Percentiles rank a stretch among this genome's conserved stretches.
phyloP scores from a whole-genome alignment of 2,329 filamentous ascomycete species.

The Fusarium gaditjirri region DNA sequence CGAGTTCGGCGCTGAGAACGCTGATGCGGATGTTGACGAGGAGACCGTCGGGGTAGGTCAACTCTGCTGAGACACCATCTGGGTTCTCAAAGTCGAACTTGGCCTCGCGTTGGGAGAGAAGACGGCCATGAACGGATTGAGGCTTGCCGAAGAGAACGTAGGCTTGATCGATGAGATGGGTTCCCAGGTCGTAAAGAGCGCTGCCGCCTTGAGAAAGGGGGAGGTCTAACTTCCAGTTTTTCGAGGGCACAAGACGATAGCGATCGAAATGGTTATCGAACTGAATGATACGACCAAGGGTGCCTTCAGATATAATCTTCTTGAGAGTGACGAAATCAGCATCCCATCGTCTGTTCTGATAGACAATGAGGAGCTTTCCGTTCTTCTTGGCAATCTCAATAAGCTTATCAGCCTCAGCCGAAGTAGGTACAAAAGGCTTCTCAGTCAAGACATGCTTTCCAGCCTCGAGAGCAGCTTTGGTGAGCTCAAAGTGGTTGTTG shows the following conservation, averaged over 20 bases:
- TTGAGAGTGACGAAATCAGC: conserved; percentile 77
- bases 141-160: conserved; percentile 78
- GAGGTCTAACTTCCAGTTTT: conserved; percentile 74
- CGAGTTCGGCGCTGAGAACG: conserved; percentile 73
- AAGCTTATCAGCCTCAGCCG: conserved; percentile 73
- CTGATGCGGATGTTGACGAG: conserved; percentile 76
- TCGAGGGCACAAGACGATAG: conserved; percentile 68
- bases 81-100: conserved; percentile 59
- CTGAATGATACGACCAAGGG: conserved; percentile 78
- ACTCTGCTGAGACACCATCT: conserved; percentile 70
- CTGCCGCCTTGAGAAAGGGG: conserved; percentile 71
- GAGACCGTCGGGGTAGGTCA: conserved; percentile 72
- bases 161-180: conserved; percentile 80
- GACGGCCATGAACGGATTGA: conserved; percentile 71
- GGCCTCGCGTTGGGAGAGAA: conserved; percentile 72
- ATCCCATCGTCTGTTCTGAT: conserved; percentile 83
- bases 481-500: conserved; percentile 74
- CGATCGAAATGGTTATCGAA: conserved; percentile 86
- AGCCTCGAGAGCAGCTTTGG: conserved; percentile 71
- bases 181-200: conserved; percentile 78
- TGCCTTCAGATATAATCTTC: conserved; percentile 67
- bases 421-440: conserved; percentile 83
- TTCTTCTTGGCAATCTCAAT: conserved; percentile 63
- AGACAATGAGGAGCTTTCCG: conserved; percentile 70
- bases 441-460: conserved; percentile 85